A percentile compares a stretch with the other conserved stretches of the same genome.
phyloP scores from a whole-genome alignment of 371 early-diverging fungal species.

The Umbelopsis sp. region DNA sequence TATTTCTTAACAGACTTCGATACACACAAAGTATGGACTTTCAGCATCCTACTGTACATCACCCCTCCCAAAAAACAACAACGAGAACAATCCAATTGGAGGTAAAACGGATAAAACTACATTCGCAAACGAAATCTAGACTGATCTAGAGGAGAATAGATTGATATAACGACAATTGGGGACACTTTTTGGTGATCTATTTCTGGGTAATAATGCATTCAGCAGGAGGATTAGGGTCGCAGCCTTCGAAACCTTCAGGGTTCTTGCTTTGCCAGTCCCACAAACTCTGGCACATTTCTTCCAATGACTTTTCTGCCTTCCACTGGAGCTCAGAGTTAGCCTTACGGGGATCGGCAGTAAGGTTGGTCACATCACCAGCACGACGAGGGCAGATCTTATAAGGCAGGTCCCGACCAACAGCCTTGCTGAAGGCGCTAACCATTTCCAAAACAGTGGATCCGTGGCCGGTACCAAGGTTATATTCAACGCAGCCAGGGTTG shows the following conservation, averaged over 20 bases:
- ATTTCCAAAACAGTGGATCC: slow-evolving; percentile 91
- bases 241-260: slow-evolving; percentile 64
- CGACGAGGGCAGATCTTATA: slow-evolving; percentile 70
- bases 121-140: neutral
- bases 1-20: too few relatives aligned
- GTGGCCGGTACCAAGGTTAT: slow-evolving; percentile 88
- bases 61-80: too few relatives aligned
- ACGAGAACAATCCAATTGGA: neutral
- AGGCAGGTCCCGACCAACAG: slow-evolving; percentile 71
- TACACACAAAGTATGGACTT: too few relatives aligned
- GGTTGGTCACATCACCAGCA: slow-evolving; percentile 80
- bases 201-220: slow-evolving; percentile 22
- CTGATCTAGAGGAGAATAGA: neutral
- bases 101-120: neutral
- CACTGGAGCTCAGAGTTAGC: slow-evolving; percentile 77
- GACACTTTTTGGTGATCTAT: neutral
- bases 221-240: slow-evolving; percentile 45
- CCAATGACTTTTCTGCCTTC: slow-evolving; percentile 66
- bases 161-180: neutral
- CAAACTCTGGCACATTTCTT: slow-evolving; percentile 80
- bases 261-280: slow-evolving; percentile 86
- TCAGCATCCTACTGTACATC: too few relatives aligned
- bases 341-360: slow-evolving; percentile 78
- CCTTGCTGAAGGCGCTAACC: slow-evolving; percentile 76
- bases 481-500: slow-evolving; percentile 63